These are phyloP conservation scores for Rossbeevera mucosa DNA, from an alignment of 768 basidiomycete genomes.

Conservation along the genomic window DNA sequence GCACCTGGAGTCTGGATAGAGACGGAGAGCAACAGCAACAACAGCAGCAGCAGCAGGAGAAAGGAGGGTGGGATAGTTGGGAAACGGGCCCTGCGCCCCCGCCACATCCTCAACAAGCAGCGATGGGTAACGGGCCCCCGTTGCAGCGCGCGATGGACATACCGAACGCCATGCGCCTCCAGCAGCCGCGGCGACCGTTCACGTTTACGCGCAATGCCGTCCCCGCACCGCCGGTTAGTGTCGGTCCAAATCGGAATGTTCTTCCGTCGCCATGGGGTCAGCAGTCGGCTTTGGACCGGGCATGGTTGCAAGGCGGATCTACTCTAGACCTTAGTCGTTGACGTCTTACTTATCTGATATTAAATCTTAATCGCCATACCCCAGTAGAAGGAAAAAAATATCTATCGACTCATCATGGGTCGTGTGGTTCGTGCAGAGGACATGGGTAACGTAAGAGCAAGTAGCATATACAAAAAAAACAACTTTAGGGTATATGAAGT, in stretches of 20 bases:
- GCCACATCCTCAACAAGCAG: slow-evolving; percentile 23
- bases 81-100: slow-evolving; percentile 20
- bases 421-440: background rate
- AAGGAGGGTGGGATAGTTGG: slow-evolving; percentile 25
- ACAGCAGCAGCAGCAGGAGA: slow-evolving; percentile 20
- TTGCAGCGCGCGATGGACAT: slow-evolving; percentile 49
- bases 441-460: background rate
- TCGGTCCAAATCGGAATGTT: slow-evolving; percentile 36
- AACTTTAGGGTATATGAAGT: slow-evolving; percentile 22
- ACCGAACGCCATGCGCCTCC: slow-evolving; percentile 49
- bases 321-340: slow-evolving; percentile 38
- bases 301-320: slow-evolving; percentile 40
- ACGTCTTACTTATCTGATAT: slow-evolving; percentile 6
- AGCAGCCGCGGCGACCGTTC: slow-evolving; percentile 51
- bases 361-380: slow-evolving; percentile 6
- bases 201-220: slow-evolving; percentile 45
- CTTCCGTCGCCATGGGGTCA: slow-evolving; percentile 39
- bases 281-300: slow-evolving; percentile 38
- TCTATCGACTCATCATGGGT: slow-evolving; percentile 18
- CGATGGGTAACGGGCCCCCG: slow-evolving; percentile 23
- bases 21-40: slow-evolving; percentile 20
- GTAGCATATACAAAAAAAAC: background rate
- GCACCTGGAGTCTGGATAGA: slow-evolving; percentile 29
- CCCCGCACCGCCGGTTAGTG: slow-evolving; percentile 33
- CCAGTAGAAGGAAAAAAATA: background rate